Evolutionary conservation across 306 rosid genomes (phyloP).

Genomic region (Begonia peltatifolia): DNA sequence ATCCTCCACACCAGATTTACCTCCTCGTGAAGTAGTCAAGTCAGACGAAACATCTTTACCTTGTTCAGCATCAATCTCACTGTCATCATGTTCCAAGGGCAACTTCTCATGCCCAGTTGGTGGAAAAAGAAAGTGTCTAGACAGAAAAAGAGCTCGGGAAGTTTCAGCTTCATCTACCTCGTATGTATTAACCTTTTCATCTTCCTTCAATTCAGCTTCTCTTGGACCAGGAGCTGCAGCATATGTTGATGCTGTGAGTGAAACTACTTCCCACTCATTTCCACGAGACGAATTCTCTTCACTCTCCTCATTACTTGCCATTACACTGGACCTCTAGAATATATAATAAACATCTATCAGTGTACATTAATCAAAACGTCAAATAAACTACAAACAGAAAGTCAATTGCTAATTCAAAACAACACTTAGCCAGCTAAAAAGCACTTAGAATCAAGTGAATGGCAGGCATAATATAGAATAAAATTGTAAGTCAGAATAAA

Average conservation of each 20-base stretch:
- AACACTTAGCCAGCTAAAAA: no score
- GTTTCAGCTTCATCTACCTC: slow-evolving; percentile 53
- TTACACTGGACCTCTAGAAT: slow-evolving; percentile 15
- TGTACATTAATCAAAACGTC: no score
- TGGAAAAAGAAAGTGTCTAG: slow-evolving; percentile 83
- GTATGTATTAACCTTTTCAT: slow-evolving; percentile 19
- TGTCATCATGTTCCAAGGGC: slow-evolving; percentile 45
- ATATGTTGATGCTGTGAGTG: slow-evolving; percentile 84
- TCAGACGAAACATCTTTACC: slow-evolving; percentile 30
- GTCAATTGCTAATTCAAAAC: no score
- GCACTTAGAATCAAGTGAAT: no score
- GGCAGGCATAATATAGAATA: no score
- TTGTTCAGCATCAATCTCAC: slow-evolving; percentile 30
- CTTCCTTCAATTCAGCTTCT: slow-evolving; percentile 38
- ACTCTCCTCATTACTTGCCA: slow-evolving; percentile 64
- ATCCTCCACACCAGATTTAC: slow-evolving; percentile 43
- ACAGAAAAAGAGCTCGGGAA: slow-evolving; percentile 68
- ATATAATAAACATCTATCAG: not conserved
- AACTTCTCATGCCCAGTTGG: slow-evolving; percentile 73
- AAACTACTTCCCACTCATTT: slow-evolving; percentile 92
- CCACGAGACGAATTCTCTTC: slow-evolving; percentile 60
- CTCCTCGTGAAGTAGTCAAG: slow-evolving; percentile 25
- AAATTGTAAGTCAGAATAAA: no score
- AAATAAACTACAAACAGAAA: no score
- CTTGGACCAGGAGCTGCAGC: slow-evolving; percentile 74